phyloP scores from a whole-genome alignment of 495 filamentous ascomycete species.

The Saxophila tyrrhenica region DNA sequence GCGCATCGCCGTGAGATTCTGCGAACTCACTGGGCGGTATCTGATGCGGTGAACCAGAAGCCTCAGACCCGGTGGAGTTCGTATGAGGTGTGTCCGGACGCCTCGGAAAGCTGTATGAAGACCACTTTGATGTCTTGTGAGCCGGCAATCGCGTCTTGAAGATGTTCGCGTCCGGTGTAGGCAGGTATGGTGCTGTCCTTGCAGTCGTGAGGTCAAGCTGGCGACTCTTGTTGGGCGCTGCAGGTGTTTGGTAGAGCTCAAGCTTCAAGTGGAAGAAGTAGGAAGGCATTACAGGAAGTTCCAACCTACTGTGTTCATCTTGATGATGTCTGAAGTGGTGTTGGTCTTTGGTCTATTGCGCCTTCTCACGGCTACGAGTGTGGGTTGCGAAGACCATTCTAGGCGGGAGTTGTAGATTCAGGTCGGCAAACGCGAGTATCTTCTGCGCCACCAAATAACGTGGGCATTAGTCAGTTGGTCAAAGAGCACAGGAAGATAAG shows the following conservation, averaged over 20 bases:
- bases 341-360: not conserved
- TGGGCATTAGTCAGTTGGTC: not conserved
- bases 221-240: conserved; percentile 13
- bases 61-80: not conserved
- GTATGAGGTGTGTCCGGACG: conserved; percentile 8
- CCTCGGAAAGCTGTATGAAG: conserved; percentile 7
- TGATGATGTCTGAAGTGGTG: not conserved
- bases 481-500: no score
- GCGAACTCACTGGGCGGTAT: not conserved
- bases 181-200: conserved; percentile 26
- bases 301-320: conserved; percentile 17
- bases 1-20: conserved; percentile 14
- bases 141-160: conserved; percentile 35
- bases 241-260: conserved; percentile 56
- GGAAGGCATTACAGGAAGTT: conserved; percentile 48
- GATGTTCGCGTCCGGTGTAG: conserved; percentile 36
- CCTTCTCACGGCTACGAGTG: no score
- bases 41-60: conserved; percentile 1
- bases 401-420: no score
- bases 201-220: conserved; percentile 1
- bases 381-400: no score
- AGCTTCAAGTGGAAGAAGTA: conserved; percentile 89
- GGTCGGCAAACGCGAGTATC: no score
- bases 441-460: not conserved
- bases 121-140: conserved; percentile 28